Base-by-base conservation (phyloP, 202 grass and related monocot species). In the Carex arenaria region DNA sequence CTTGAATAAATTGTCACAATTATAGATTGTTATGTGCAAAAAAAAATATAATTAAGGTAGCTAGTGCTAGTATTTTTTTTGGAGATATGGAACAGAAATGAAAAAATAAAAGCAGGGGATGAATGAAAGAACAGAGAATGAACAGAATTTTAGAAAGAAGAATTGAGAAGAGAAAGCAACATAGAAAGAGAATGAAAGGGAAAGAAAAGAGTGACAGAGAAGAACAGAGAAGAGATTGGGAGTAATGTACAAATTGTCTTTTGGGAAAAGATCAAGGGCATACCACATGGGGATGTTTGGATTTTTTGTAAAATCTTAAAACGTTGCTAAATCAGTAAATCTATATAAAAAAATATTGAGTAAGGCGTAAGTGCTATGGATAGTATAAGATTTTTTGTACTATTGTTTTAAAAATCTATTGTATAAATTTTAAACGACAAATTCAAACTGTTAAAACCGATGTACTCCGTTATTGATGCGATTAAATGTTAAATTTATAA, bases 251-350 rank as follows among this genome's bases (percentile, higher is more conserved):
- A 80, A 64, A 14, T 67, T 64, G 79, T 71, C 81, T 53, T 43
- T 28, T 19, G 61, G 56, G 78, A 38, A 57, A 76, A 70, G 40
- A 88, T 82, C 51, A 54, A 30, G 82, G 53, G 17, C 52, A 64
- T 19, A 82, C 83, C 87, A 89, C 87, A 85, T 89, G 87, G 83
- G 69, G 17, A 20, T 89, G 83, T 83, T 89, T 82, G 83, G 69
- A 62, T 59, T 68, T 68, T 78, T 63, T 82, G 32, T 79, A 80
- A 70, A 67, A 49, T 83, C 45, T n/a, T 34, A 15, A 1, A 34
- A 19, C 23, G 4, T 65, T 26, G 26, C 14, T 67, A 60, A 53
- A n/a, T n/a, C n/a, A n/a, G n/a, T n/a, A n/a, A n/a, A 52, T 54
- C 13, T 54, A 67, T 31, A 5, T 56, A 55, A 26, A 75, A 20